A percentile compares a stretch with the other conserved stretches of the same genome.
phyloP scores from a whole-genome alignment of 805 yeast genomes.

The Saccharomycopsis malanga region DNA sequence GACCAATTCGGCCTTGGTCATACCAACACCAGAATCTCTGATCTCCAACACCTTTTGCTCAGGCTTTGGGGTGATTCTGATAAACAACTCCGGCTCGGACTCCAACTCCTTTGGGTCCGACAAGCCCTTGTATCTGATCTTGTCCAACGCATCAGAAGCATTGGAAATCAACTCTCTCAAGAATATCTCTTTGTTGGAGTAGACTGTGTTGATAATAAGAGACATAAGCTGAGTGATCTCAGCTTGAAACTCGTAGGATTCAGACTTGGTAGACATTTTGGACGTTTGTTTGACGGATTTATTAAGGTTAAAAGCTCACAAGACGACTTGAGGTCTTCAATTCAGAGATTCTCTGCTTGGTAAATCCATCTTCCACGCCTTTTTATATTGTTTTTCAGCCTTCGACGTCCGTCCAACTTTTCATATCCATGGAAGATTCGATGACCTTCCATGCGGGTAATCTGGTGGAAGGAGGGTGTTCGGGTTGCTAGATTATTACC shows the following conservation, averaged over 20 bases:
- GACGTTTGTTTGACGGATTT: not conserved
- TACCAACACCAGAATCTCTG: conserved; percentile 99
- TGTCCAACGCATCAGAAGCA: conserved; percentile 98
- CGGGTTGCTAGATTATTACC: no score
- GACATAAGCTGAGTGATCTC: conserved; percentile 99
- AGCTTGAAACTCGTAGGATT: conserved; percentile 97
- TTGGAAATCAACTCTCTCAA: conserved; percentile 97
- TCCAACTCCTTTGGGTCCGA: conserved; percentile 89
- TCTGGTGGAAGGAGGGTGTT: no score
- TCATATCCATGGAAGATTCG: conserved; percentile 9
- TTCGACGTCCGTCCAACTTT: not conserved
- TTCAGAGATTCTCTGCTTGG: not conserved
- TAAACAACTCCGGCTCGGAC: conserved; percentile 91
- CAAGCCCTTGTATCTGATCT: conserved; percentile 94
- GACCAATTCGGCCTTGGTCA: conserved; percentile 98
- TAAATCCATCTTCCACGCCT: no score
- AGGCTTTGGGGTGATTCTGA: conserved; percentile 95
- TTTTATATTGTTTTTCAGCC: conserved; percentile 3
- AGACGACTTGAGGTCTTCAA: not conserved
- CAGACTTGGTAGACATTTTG: conserved; percentile 48
- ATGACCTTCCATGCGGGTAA: conserved; percentile 15
- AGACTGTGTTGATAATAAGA: conserved; percentile 98
- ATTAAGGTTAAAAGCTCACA: not conserved
- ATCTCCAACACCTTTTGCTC: conserved; percentile 91
- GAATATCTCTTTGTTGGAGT: conserved; percentile 98